phyloP scores from a whole-genome alignment of 2,329 filamentous ascomycete species.

The Xylariaceae sp. region DNA sequence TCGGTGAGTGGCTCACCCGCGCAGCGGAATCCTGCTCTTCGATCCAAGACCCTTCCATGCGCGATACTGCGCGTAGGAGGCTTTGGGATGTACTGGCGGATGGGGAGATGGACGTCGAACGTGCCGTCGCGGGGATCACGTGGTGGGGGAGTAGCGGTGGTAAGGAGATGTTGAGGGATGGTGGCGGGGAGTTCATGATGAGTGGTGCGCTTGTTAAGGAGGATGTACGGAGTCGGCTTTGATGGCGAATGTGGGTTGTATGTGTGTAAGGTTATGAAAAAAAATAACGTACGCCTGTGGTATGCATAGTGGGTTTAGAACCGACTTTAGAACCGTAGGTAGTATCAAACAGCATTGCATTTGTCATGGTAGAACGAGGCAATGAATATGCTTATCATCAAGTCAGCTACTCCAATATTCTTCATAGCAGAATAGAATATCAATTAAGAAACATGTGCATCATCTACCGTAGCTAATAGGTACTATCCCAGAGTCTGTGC shows the following conservation, averaged over 20 bases:
- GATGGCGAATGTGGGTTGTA: background rate
- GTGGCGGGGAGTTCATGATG: conserved; percentile 42
- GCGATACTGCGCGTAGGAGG: conserved; percentile 61
- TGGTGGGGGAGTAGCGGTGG: conserved; percentile 73
- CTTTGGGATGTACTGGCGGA: conserved; percentile 77
- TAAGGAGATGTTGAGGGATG: conserved; percentile 44
- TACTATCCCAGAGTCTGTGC: no score
- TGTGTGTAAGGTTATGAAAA: no score
- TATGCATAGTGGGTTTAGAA: no score
- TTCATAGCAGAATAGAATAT: no score
- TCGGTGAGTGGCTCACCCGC: conserved; percentile 78
- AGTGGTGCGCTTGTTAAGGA: conserved; percentile 46
- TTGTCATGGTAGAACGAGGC: no score
- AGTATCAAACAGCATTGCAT: no score
- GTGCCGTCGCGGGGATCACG: conserved; percentile 70
- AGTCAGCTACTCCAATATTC: no score
- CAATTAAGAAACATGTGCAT: no score
- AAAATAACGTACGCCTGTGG: no score
- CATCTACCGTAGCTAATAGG: no score
- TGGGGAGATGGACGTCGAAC: conserved; percentile 85
- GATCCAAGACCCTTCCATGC: conserved; percentile 59
- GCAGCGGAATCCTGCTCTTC: conserved; percentile 63
- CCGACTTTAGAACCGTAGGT: no score
- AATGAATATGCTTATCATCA: no score
- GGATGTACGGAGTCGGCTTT: conserved; percentile 22